Base-by-base conservation (phyloP, 441 rosid species). In the Pelargonium australe region DNA sequence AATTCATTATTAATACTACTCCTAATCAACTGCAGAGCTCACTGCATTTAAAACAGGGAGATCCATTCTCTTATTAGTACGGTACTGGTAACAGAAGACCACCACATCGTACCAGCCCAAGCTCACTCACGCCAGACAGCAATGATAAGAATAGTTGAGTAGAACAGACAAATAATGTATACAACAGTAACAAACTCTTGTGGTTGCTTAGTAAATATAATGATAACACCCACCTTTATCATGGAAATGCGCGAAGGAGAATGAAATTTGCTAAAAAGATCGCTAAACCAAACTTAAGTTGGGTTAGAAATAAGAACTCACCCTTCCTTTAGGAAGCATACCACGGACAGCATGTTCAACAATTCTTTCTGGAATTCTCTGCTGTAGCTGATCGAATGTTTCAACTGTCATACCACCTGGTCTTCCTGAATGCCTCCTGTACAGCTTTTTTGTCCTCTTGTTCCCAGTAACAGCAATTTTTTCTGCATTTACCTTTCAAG, bases 311-410 rank as follows among this genome's bases (percentile, higher is more conserved):
- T 19, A 41, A 40, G 20, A 72, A 80, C 94, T 87, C 72, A 90
- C 98, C 89, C 97, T 85, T 72, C 97, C 97, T 76, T 94, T 94
- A 23, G 98, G 98, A 77, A 94, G 97, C 98, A 94, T 94, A 20
- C 98, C 97, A 61, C 96, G 89, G 55, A 94, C 98, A 55, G 98
- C 98, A 58, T 94, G 97, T 79, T 94, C 98, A 66, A 94, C 76
- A 77, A 94, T 94, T 82, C 98, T 85, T 78, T 94, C 96, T 0
- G 98, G 98, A 73, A 94, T 91, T 82, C 98, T 85, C 81, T 85
- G 87, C 81, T 91, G 98, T 67, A 94, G 80, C 47, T 91, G 95
- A 71, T 87, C 85, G 62, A 94, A 94, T 14, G 97, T 94, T 77
- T 94, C 98, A 49, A 88, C 91, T 66, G 71, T 94, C 98, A 91